Percentiles rank a stretch among this genome's conserved stretches.
Conservation (phyloP, 805 yeast genomes). For the Dipodascus albidus region DNA sequence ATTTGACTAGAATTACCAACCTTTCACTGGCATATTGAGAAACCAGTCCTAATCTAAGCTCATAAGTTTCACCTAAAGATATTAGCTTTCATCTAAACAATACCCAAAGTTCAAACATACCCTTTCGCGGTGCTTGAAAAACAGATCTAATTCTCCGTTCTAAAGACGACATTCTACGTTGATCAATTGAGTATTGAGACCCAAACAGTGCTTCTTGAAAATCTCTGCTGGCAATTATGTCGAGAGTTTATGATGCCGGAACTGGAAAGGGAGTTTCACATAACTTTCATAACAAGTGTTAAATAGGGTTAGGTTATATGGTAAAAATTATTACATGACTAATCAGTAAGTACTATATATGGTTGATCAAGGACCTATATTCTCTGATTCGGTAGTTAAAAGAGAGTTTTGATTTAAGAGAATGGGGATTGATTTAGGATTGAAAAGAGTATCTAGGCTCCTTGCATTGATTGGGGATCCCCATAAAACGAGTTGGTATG, state of each 20-base stretch:
- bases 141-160: constrained; percentile 44
- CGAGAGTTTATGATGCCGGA: neutral
- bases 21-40: constrained; percentile 86
- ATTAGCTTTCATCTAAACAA: neutral
- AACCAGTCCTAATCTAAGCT: constrained; percentile 79
- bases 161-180: constrained; percentile 13
- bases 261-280: neutral
- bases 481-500: constrained; percentile 41
- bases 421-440: constrained; percentile 41
- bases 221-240: no score
- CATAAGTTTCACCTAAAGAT: constrained; percentile 40
- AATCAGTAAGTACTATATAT: no score
- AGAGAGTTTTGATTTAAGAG: neutral
- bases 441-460: constrained; percentile 37
- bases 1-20: constrained; percentile 9
- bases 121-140: constrained; percentile 48
- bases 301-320: neutral
- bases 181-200: no score
- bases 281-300: constrained; percentile 1
- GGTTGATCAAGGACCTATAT: no score
- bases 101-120: constrained; percentile 27
- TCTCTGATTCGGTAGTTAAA: neutral
- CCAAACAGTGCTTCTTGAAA: no score
- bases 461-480: constrained; percentile 54
- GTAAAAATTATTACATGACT: no score